These are phyloP conservation scores for Diaporthe capsici DNA, from an alignment of 2,329 filamentous ascomycete species.

Conservation along the genomic window DNA sequence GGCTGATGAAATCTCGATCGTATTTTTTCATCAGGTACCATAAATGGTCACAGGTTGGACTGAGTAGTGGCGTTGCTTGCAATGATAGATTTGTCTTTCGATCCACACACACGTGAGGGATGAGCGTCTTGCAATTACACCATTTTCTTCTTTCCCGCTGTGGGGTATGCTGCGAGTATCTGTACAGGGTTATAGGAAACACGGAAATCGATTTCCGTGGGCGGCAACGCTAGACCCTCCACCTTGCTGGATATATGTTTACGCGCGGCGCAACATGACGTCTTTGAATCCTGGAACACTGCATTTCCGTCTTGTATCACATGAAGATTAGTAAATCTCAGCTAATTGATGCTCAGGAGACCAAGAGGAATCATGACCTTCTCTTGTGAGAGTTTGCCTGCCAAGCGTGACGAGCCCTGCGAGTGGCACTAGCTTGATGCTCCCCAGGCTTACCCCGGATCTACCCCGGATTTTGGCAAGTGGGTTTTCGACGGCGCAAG, in stretches of 20 bases:
- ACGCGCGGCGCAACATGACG: constrained; percentile 13
- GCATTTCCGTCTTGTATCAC: background rate
- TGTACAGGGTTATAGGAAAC: background rate
- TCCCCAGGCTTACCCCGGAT: background rate
- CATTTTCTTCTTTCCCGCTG: background rate
- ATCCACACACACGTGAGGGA: no score
- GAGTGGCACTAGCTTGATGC: background rate
- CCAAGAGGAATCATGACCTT: background rate
- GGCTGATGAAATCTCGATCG: no score
- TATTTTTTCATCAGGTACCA: background rate
- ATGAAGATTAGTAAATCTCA: no score
- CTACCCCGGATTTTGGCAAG: background rate
- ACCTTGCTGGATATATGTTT: background rate
- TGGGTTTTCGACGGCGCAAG: background rate
- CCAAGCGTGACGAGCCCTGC: background rate
- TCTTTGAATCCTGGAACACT: background rate
- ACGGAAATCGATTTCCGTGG: constrained; percentile 15
- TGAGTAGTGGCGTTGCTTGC: background rate
- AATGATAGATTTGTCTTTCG: background rate
- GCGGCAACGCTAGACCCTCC: background rate
- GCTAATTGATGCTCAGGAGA: background rate
- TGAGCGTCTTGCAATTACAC: background rate
- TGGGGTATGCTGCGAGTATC: background rate
- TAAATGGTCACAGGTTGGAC: background rate
- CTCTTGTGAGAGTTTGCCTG: no score